These are phyloP conservation scores for Candida adriatica DNA, from an alignment of 805 yeast genomes.

Conservation along the genomic window DNA sequence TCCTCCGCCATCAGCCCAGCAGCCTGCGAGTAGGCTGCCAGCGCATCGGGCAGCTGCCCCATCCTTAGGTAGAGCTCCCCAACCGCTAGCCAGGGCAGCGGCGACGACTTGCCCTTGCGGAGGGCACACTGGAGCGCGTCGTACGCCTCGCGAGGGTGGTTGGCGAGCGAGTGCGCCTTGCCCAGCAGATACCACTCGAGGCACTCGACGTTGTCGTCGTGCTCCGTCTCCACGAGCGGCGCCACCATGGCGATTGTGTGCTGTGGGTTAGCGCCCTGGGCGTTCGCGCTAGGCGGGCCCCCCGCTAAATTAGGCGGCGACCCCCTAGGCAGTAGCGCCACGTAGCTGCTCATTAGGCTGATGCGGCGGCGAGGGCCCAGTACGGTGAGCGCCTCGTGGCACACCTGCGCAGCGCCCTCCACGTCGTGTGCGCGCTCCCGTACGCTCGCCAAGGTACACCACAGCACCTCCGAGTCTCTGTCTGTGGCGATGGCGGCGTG, in stretches of 20 bases:
- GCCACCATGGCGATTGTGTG: conserved; percentile 31
- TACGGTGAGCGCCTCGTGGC: conserved; percentile 40
- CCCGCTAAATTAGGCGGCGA: too few relatives aligned
- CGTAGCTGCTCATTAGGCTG: conserved; percentile 44
- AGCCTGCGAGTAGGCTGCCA: conserved; percentile 64
- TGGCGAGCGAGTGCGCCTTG: conserved; percentile 40
- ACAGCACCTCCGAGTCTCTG: conserved; percentile 25
- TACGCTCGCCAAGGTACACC: conserved; percentile 48
- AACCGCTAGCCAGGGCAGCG: conserved; percentile 63
- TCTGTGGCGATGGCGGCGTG: conserved; percentile 36
- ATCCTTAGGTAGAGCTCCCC: conserved; percentile 54
- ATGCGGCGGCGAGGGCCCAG: conserved; percentile 40
- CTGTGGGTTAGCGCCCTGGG: conserved; percentile 26
- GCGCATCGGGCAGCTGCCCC: conserved; percentile 57
- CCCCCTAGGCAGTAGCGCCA: conserved; percentile 33
- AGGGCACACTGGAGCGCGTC: conserved; percentile 49
- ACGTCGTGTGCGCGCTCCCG: conserved; percentile 40
- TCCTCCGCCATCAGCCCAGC: conserved; percentile 44
- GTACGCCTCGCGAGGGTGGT: conserved; percentile 44
- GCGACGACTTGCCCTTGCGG: conserved; percentile 42
- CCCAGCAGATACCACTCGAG: conserved; percentile 53
- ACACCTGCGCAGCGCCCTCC: conserved; percentile 40
- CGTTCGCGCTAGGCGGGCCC: too few relatives aligned
- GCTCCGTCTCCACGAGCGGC: conserved; percentile 7
- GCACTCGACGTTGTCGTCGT: conserved; percentile 33